A percentile compares a stretch with the other conserved stretches of the same genome.
Conservation (phyloP, 768 basidiomycete species). For the Boletus insuetus region DNA sequence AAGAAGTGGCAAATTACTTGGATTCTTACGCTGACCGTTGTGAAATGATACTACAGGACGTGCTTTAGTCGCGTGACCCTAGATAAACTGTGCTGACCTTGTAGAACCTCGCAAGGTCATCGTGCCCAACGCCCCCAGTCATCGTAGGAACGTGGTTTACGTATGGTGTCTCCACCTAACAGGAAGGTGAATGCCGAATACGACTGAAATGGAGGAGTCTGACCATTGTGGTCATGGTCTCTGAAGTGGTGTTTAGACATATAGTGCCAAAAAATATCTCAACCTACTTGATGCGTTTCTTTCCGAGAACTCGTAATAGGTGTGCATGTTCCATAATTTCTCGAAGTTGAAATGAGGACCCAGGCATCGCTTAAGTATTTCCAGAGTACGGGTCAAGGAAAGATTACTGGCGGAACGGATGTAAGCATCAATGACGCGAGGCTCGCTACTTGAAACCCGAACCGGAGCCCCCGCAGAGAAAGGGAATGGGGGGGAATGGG, state of each 20-base stretch:
- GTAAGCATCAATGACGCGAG: constrained; percentile 29
- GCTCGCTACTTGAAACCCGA: constrained; percentile 15
- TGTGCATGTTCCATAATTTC: constrained; percentile 46
- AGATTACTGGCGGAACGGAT: constrained; percentile 37
- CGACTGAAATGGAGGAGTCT: neutral
- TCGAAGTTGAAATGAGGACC: constrained; percentile 47
- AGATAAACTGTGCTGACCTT: constrained; percentile 27
- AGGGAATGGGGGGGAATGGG: constrained; percentile 37
- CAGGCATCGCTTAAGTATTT: constrained; percentile 32
- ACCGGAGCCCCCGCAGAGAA: constrained; percentile 33
- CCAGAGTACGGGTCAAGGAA: constrained; percentile 39
- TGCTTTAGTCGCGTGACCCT: neutral
- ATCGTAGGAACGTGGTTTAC: constrained; percentile 44
- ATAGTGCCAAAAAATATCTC: neutral
- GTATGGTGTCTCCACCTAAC: constrained; percentile 40
- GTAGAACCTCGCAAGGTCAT: constrained; percentile 46
- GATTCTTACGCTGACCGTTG: constrained; percentile 20
- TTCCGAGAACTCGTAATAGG: constrained; percentile 42
- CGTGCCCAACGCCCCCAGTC: constrained; percentile 45
- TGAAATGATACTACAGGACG: constrained; percentile 39
- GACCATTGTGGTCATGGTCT: constrained; percentile 45
- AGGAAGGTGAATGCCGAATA: neutral
- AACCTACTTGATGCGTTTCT: constrained; percentile 38
- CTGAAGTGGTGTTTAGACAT: constrained; percentile 17
- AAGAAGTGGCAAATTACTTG: neutral